phyloP scores from a whole-genome alignment of 2,329 filamentous ascomycete genomes.

The Fusarium abutilonis region DNA sequence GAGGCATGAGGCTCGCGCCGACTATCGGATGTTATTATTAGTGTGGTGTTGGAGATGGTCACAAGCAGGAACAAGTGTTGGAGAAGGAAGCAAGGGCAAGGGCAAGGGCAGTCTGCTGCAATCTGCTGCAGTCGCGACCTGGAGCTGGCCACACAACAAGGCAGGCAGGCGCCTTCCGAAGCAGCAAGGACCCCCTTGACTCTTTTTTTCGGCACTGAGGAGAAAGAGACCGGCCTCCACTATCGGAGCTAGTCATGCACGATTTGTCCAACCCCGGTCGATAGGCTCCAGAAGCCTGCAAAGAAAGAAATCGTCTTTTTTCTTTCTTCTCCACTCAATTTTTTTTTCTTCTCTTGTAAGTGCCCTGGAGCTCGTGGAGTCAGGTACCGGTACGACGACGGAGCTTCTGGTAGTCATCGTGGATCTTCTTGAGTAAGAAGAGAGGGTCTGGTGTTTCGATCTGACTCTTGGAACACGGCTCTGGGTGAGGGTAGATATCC shows the following conservation, averaged over 20 bases:
- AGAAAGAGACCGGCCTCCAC: conserved; percentile 23
- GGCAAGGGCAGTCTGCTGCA: conserved; percentile 1
- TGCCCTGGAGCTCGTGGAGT: too few relatives aligned
- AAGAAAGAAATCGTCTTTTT: conserved; percentile 15
- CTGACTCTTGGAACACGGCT: conserved; percentile 28
- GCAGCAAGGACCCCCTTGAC: conserved; percentile 18
- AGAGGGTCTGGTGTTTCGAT: conserved; percentile 34
- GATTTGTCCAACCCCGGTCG: conserved; percentile 45
- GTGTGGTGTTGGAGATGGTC: conserved; percentile 18
- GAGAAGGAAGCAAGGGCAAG: conserved; percentile 23
- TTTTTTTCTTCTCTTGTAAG: conserved; percentile 31
- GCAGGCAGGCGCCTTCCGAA: background rate
- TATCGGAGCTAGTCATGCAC: conserved; percentile 43
- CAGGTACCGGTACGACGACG: conserved; percentile 36
- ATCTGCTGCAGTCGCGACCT: too few relatives aligned
- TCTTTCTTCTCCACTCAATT: conserved; percentile 22
- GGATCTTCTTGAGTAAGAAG: conserved; percentile 29
- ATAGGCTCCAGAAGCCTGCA: conserved; percentile 14
- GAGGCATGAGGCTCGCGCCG: conserved; percentile 12
- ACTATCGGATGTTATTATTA: conserved; percentile 34
- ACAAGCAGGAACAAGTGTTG: conserved; percentile 29
- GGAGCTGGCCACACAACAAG: background rate
- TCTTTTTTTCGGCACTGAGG: conserved; percentile 40
- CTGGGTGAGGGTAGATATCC: conserved; percentile 23
- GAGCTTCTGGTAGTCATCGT: conserved; percentile 32